These are phyloP conservation scores for Falciphora oryzae DNA, from an alignment of 2,329 filamentous ascomycete species.

Conservation along the genomic window DNA sequence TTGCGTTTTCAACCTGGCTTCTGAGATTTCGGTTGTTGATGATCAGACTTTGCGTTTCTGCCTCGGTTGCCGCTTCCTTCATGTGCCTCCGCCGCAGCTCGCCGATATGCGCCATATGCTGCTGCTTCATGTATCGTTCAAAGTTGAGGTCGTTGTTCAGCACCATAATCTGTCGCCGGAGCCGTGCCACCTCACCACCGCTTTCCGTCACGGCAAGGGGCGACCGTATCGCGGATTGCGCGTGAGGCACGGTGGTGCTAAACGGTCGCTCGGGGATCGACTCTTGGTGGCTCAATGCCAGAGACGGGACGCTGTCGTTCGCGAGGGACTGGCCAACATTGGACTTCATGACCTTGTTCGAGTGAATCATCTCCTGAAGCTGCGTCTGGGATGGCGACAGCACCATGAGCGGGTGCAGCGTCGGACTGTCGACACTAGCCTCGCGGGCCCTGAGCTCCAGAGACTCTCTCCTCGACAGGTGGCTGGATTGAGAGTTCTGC, in stretches of 20 bases:
- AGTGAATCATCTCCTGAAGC: conserved; percentile 54
- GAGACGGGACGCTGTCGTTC: conserved; percentile 53
- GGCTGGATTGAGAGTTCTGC: conserved; percentile 45
- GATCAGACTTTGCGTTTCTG: conserved; percentile 75
- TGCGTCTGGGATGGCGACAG: conserved; percentile 47
- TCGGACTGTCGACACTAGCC: conserved; percentile 53
- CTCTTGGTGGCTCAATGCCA: conserved; percentile 46
- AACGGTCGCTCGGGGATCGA: conserved; percentile 31
- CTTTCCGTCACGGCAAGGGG: conserved; percentile 2
- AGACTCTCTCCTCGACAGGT: conserved; percentile 43
- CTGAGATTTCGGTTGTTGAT: conserved; percentile 70
- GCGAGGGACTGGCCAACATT: conserved; percentile 48
- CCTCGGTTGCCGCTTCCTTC: conserved; percentile 70
- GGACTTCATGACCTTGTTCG: conserved; percentile 53
- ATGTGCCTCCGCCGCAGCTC: conserved; percentile 70
- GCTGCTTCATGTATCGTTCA: conserved; percentile 76
- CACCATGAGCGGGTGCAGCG: conserved; percentile 45
- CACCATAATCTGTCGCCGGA: conserved; percentile 70
- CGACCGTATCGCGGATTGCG: conserved; percentile 21
- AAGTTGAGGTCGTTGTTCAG: conserved; percentile 78
- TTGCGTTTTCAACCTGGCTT: conserved; percentile 66
- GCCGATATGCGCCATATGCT: conserved; percentile 76
- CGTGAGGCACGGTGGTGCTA: conserved; percentile 20
- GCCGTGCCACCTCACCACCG: conserved; percentile 39
- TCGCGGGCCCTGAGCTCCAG: conserved; percentile 35